Conservation (phyloP, 176 grass and related monocot species). For the Thinopyrum elongatum region DNA sequence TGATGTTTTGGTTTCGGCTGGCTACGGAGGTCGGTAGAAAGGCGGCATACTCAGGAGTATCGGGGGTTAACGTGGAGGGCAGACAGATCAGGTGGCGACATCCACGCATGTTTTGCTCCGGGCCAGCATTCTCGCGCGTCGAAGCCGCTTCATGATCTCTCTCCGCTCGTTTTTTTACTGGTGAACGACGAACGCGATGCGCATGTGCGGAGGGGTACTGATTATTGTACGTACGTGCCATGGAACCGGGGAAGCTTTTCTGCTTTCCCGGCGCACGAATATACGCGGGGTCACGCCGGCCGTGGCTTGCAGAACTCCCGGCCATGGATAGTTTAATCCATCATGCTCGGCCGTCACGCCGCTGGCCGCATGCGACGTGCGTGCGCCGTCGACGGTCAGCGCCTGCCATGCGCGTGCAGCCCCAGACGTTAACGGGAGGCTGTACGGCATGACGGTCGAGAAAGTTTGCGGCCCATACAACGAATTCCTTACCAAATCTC, state of each 20-base stretch:
- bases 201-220: neutral
- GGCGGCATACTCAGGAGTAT: neutral
- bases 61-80: neutral
- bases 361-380: too few species aligned
- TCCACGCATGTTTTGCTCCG: slow-evolving; percentile 55
- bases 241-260: neutral
- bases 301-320: too few species aligned
- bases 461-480: too few species aligned
- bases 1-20: neutral
- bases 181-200: neutral
- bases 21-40: neutral
- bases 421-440: too few species aligned
- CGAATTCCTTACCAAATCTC: too few species aligned
- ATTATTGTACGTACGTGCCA: neutral
- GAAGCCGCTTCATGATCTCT: neutral
- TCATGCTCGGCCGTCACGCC: too few species aligned
- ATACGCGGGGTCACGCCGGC: neutral
- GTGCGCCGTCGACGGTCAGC: too few species aligned
- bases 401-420: too few species aligned
- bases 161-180: neutral
- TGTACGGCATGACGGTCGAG: too few species aligned
- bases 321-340: too few species aligned
- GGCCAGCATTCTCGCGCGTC: slow-evolving; percentile 36
- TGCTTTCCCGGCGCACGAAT: neutral
- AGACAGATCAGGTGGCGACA: slow-evolving; percentile 42